Evolutionary conservation across 192 early-diverging fungal genomes (phyloP).

Genomic region (Pilaira anomala): DNA sequence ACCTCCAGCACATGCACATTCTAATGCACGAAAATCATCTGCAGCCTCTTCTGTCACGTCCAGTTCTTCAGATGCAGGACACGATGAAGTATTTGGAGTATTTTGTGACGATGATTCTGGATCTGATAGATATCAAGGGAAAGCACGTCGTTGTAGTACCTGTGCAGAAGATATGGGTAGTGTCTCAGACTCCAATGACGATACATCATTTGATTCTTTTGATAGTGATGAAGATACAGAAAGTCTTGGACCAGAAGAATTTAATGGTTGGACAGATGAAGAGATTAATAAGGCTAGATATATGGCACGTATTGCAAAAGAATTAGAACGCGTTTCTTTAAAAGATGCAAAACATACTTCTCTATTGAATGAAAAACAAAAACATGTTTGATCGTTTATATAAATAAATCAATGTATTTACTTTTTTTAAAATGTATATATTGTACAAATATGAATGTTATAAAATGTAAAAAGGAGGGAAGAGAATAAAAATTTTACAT

Average conservation of each 20-base stretch:
- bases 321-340: background rate
- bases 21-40: background rate
- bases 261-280: slow-evolving; percentile 29
- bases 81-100: slow-evolving; percentile 31
- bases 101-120: slow-evolving; percentile 20
- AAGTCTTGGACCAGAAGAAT: background rate
- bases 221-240: slow-evolving; percentile 17
- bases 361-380: background rate
- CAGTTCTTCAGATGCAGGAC: slow-evolving; percentile 14
- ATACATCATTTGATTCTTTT: slow-evolving; percentile 13
- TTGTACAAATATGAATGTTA: too few relatives aligned
- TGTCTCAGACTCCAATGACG: background rate
- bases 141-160: background rate
- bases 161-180: background rate
- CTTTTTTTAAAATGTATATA: background rate
- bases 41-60: background rate
- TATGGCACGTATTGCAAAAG: slow-evolving; percentile 8
- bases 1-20: background rate
- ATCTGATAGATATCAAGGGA: background rate
- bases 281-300: slow-evolving; percentile 28
- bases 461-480: too few relatives aligned
- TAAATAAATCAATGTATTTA: too few relatives aligned
- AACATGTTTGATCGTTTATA: background rate
- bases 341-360: background rate
- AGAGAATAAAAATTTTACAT: too few relatives aligned